Percentiles rank a stretch among this genome's conserved stretches.
These are phyloP conservation scores for Cyanophora paradoxa DNA, from an alignment of 78 protist species.

Conservation along the genomic window DNA sequence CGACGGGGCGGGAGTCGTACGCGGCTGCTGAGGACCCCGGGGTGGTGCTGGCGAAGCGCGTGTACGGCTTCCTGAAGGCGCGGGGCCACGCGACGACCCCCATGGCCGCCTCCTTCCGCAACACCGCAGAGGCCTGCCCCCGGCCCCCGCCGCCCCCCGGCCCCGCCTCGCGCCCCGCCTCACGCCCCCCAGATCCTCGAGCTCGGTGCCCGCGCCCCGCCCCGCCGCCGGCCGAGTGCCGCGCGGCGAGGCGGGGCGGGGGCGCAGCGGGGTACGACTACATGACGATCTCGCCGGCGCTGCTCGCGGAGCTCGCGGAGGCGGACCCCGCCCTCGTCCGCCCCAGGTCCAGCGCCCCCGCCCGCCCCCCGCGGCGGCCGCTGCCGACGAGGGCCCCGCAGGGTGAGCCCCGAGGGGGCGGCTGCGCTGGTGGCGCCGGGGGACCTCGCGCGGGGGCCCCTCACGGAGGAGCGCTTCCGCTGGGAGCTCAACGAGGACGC, in stretches of 20 bases:
- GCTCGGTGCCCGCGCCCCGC: background rate
- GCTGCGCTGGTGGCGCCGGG: background rate
- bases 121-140: constrained; percentile 50
- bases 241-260: background rate
- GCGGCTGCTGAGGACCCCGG: constrained; percentile 82
- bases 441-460: constrained; percentile 16
- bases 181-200: background rate
- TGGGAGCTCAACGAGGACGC: constrained; percentile 69
- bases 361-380: background rate
- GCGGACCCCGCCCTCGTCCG: background rate
- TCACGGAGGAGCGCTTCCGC: constrained; percentile 61
- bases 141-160: background rate
- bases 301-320: constrained; percentile 46
- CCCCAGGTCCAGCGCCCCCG: background rate
- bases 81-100: constrained; percentile 82
- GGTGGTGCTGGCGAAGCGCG: constrained; percentile 65
- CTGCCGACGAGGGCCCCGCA: background rate
- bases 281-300: constrained; percentile 61
- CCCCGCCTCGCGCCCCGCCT: too few relatives aligned
- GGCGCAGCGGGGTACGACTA: constrained; percentile 53
- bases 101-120: constrained; percentile 95
- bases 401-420: constrained; percentile 42
- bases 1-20: constrained; percentile 27
- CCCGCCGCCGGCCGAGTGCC: too few relatives aligned
- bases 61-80: constrained; percentile 86